Evolutionary conservation across 345 rosid species (phyloP).

Genomic region (Hibiscus tridactylites): DNA sequence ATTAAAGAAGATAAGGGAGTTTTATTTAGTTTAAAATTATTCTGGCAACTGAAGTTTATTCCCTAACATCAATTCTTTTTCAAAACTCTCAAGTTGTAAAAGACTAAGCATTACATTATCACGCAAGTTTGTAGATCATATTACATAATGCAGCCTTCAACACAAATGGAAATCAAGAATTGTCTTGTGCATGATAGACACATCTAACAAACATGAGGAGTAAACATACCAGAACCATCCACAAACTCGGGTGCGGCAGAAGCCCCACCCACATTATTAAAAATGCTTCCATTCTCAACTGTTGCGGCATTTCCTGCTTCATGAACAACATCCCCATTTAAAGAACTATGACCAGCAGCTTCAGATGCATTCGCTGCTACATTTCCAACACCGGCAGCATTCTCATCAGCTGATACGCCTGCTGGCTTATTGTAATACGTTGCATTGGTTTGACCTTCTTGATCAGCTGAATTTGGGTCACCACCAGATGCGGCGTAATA

Average conservation of each 20-base stretch:
- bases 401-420: constrained; percentile 5
- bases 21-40: not conserved
- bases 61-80: not conserved
- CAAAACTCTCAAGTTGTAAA: not conserved
- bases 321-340: no score
- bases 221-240: constrained; percentile 55
- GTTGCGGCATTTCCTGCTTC: constrained; percentile 16
- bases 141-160: not conserved
- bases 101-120: not conserved
- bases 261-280: constrained; percentile 29
- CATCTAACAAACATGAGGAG: not conserved
- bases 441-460: constrained; percentile 17
- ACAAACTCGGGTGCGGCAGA: constrained; percentile 30
- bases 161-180: not conserved
- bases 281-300: constrained; percentile 52
- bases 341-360: not conserved
- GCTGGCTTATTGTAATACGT: constrained; percentile 18
- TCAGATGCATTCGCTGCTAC: constrained; percentile 18
- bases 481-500: constrained; percentile 8
- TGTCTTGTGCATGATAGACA: not conserved
- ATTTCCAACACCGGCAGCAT: constrained; percentile 13
- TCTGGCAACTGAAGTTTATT: not conserved
- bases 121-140: not conserved
- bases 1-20: not conserved
- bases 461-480: constrained; percentile 13